Evolutionary conservation across 768 basidiomycete species (phyloP).

Genomic region (Xerocomellus amylosporus): DNA sequence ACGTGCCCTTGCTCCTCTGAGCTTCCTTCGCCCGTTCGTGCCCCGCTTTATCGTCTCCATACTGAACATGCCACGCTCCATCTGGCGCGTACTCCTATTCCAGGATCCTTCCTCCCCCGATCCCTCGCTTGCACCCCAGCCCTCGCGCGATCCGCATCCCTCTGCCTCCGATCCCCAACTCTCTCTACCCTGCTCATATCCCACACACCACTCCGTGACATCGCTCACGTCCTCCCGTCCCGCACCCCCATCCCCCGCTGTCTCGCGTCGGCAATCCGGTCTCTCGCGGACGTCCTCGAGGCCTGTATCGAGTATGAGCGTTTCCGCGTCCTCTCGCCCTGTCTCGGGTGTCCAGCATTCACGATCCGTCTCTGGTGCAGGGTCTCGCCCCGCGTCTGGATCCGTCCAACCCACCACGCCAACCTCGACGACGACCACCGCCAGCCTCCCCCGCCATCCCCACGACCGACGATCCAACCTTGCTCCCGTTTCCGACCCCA

Average conservation of each 20-base stretch:
- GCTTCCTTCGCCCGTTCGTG: slow-evolving; percentile 25
- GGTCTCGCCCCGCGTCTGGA: neutral
- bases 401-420: neutral
- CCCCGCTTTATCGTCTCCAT: slow-evolving; percentile 26
- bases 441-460: neutral
- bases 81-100: slow-evolving; percentile 25
- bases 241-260: slow-evolving; percentile 58
- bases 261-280: slow-evolving; percentile 43
- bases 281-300: slow-evolving; percentile 28
- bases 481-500: neutral
- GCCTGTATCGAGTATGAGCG: slow-evolving; percentile 21
- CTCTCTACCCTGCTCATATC: neutral
- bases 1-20: slow-evolving; percentile 18
- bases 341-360: slow-evolving; percentile 7
- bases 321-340: slow-evolving; percentile 17
- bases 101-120: slow-evolving; percentile 39
- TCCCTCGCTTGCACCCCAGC: slow-evolving; percentile 32
- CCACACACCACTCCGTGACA: slow-evolving; percentile 19
- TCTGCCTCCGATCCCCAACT: neutral
- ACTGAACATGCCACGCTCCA: slow-evolving; percentile 29
- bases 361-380: slow-evolving; percentile 11
- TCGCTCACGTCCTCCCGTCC: slow-evolving; percentile 51
- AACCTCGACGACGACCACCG: neutral
- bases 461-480: neutral
- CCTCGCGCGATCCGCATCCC: slow-evolving; percentile 25